Base-by-base conservation (phyloP, 805 yeast genomes). In the Grigorovia jiainica region DNA sequence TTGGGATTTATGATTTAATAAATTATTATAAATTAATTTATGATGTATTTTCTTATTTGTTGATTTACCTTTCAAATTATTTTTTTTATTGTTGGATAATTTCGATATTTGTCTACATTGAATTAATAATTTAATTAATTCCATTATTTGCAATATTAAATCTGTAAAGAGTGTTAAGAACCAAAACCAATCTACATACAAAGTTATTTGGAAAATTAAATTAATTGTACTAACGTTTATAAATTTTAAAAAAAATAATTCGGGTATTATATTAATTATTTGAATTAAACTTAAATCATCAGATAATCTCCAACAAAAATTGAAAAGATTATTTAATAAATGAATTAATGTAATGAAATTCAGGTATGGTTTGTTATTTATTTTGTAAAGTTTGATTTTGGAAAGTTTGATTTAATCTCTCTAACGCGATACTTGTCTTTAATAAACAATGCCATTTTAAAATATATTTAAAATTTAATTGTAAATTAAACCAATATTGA, bases 401-500 rank as follows among this genome's bases (percentile, higher is more conserved):
- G n/a, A n/a, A n/a, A n/a, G n/a, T n/a, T n/a, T n/a, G n/a, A n/a
- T n/a, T n/a, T 3, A 9, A 31, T 11, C 15, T 23, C n/a, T 20
- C 35, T 18, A 23, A 10, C 7, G 31, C 31, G n/a, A 27, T 11
- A 27, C 31, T 27, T 3, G 31, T 27, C n/a, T 32, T 23, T 7
- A 19, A 29, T 20, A 31, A 17, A 15, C 11, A 15, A 16, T 13
- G 32, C 41, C 21, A 32, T 20, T 31, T 39, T 17, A 29, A 39
- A 32, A 31, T 39, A 32, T n/a, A 20, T 10, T 25, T 39, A 32
- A 24, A 39, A 25, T 16, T 39, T 36, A 5, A 18, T 32, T 20
- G 36, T 16, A 16, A 32, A 6, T 13, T 24, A 13, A 27, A 13
- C 5, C 31, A 27, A 27, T 27, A 27, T 13, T 27, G 17, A 7